Evolutionary conservation across 2,329 filamentous ascomycete species (phyloP).

Genomic region (Neonectria punicea): DNA sequence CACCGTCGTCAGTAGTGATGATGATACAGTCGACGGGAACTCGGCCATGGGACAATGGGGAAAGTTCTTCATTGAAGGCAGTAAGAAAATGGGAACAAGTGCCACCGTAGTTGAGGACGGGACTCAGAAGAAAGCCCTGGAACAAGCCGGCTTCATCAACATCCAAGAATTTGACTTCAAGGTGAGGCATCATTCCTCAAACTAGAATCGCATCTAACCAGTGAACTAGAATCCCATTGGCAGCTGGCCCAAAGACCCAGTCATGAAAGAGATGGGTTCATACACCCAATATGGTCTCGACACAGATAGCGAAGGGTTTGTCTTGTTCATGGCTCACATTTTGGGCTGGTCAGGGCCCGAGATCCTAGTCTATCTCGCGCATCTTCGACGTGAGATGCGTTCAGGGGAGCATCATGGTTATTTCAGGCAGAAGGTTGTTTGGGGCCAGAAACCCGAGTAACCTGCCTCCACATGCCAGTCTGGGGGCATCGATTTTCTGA

Average conservation of each 20-base stretch:
- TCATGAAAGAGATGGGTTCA: slow-evolving; percentile 33
- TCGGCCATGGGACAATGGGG: slow-evolving; percentile 45
- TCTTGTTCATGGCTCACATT: slow-evolving; percentile 48
- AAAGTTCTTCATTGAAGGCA: slow-evolving; percentile 43
- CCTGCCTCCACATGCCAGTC: not conserved
- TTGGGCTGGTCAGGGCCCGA: slow-evolving; percentile 51
- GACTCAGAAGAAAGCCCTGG: slow-evolving; percentile 33
- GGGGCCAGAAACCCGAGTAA: slow-evolving; percentile 47
- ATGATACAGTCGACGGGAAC: slow-evolving; percentile 40
- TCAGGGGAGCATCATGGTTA: slow-evolving; percentile 44
- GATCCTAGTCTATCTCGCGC: slow-evolving; percentile 47
- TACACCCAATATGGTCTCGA: slow-evolving; percentile 48
- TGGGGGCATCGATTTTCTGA: no score
- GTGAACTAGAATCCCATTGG: slow-evolving; percentile 34
- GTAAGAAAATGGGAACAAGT: slow-evolving; percentile 45
- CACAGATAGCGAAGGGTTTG: slow-evolving; percentile 50
- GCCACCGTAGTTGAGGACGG: slow-evolving; percentile 39
- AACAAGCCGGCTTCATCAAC: slow-evolving; percentile 36
- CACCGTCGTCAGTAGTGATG: slow-evolving; percentile 42
- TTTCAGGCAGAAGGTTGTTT: slow-evolving; percentile 45
- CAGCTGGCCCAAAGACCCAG: slow-evolving; percentile 26
- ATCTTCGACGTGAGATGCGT: slow-evolving; percentile 47
- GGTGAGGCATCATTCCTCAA: not conserved
- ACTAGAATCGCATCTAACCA: not conserved
- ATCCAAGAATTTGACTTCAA: slow-evolving; percentile 39